Evolutionary conservation across 2,329 filamentous ascomycete genomes (phyloP).

Genomic region (Trichoderma cornu-damae): DNA sequence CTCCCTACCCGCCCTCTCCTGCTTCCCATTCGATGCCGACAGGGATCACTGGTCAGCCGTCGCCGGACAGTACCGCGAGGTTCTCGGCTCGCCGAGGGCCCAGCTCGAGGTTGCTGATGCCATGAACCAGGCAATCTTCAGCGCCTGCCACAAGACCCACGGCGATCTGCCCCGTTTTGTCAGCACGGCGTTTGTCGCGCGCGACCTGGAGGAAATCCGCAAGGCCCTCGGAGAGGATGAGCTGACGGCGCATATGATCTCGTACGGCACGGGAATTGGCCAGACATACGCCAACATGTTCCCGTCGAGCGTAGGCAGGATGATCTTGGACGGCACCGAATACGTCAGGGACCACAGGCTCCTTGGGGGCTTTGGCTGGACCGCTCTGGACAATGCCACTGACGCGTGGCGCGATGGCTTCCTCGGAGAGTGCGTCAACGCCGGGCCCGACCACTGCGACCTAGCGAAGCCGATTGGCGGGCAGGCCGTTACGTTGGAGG

Average conservation of each 20-base stretch:
- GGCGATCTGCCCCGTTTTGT: conserved; percentile 45
- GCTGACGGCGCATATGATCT: conserved; percentile 46
- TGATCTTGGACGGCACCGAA: conserved; percentile 47
- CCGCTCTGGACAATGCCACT: conserved; percentile 45
- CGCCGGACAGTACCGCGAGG: conserved; percentile 37
- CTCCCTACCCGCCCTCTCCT: conserved; percentile 41
- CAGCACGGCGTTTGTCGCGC: conserved; percentile 43
- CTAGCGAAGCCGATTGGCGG: conserved; percentile 35
- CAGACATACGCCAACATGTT: conserved; percentile 50
- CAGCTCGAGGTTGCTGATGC: conserved; percentile 43
- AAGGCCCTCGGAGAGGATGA: conserved; percentile 42
- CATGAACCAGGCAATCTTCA: conserved; percentile 42
- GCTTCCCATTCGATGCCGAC: conserved; percentile 43
- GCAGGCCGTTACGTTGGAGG: conserved; percentile 31
- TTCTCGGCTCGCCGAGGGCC: conserved; percentile 29
- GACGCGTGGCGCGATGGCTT: conserved; percentile 48
- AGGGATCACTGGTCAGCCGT: conserved; percentile 44
- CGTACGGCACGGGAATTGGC: conserved; percentile 49
- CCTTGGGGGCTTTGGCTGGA: conserved; percentile 44
- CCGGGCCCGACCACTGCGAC: conserved; percentile 43
- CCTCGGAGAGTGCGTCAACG: conserved; percentile 45
- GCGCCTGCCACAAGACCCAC: conserved; percentile 39
- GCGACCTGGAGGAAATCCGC: conserved; percentile 47
- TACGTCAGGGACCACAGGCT: conserved; percentile 43
- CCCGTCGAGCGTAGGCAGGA: conserved; percentile 42